Evolutionary conservation across 2,329 filamentous ascomycete species (phyloP).

Genomic region (Stachybotrys chlorohalonatus): DNA sequence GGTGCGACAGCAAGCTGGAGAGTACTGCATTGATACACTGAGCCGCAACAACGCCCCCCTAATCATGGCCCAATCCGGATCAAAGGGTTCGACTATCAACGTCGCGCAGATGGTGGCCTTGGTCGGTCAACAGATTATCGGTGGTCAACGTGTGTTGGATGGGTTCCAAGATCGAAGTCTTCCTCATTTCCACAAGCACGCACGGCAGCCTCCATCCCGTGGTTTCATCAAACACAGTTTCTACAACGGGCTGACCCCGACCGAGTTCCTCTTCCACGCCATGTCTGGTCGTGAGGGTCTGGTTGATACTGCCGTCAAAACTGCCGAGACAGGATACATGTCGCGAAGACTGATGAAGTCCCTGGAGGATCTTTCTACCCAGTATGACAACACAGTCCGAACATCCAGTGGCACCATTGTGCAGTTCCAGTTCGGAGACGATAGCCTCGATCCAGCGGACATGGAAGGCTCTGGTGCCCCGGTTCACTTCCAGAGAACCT

Average conservation of each 20-base stretch:
- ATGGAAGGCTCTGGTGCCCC: conserved; percentile 94
- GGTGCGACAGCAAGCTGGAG: conserved; percentile 84
- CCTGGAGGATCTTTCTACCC: conserved; percentile 83
- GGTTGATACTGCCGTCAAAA: conserved; percentile 98
- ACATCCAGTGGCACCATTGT: conserved; percentile 84
- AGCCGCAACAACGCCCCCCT: conserved; percentile 88
- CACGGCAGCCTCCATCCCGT: conserved; percentile 85
- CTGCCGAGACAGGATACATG: conserved; percentile 98
- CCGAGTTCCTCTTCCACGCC: conserved; percentile 95
- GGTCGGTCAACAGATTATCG: conserved; percentile 97
- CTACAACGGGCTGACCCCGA: conserved; percentile 81
- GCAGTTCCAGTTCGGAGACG: conserved; percentile 95
- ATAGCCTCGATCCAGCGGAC: conserved; percentile 89
- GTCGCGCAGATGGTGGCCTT: conserved; percentile 98
- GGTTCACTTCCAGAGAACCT: conserved; percentile 86
- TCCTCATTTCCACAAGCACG: conserved; percentile 91
- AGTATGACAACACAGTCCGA: conserved; percentile 90
- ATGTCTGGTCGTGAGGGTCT: conserved; percentile 97
- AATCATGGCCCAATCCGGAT: conserved; percentile 95
- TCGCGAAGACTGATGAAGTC: conserved; percentile 97
- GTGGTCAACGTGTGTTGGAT: conserved; percentile 82
- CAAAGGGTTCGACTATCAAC: conserved; percentile 95
- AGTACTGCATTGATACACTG: conserved; percentile 81
- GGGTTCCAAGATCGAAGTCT: conserved; percentile 94
- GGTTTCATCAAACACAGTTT: conserved; percentile 97